Evolutionary conservation across 2,329 filamentous ascomycete species (phyloP), one percentile per base, ranked within the genome.

Genomic region (Chaetomiaceae sp.): DNA sequence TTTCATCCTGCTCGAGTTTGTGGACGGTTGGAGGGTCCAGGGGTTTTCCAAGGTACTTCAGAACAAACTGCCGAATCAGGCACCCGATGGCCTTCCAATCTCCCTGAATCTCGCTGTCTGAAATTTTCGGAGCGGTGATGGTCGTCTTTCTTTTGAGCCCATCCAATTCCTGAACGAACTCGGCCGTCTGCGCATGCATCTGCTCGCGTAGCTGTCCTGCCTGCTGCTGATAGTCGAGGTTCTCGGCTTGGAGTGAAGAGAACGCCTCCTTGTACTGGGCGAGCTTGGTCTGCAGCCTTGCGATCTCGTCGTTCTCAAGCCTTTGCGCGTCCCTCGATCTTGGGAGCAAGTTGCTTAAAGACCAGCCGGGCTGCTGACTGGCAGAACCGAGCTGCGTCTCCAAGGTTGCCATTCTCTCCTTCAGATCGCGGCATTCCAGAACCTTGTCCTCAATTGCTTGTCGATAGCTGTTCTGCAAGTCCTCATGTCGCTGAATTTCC

Each of bases 21-120:
- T 19, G 16, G 3, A 17, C 6, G 12, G n/a, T 23, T 10, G 10
- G 14, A 33, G 17, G 14, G 13, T 31, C 30, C 34, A 46, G 19
- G 5, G 43, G 30, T 16, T 25, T 39, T 9, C 12, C 12, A 0
- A 52, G 10, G 21, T 39, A 33, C 1, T 38, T 44, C n/a, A 49
- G 14, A 25, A 55, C 40, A 17, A 61, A 57, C 14, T 60, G 58
- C 1, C 45, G 27, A 12, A 61, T 42, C 1, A 45, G 44, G 31
- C 55, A 56, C 1, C 20, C 34, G 23, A 61, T 19, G 1, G 3
- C 9, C 4, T 45, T 46, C 41, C 55, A 58, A 1, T 48, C 34
- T 4, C 19, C 5, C 5, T 39, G 47, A 19, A 60, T 25, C 2
- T 56, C 53, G 1, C 49, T 43, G 12, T 60, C 58, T 1, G 55